phyloP scores from a whole-genome alignment of 805 yeast species.

The Yarrowia sp. region DNA sequence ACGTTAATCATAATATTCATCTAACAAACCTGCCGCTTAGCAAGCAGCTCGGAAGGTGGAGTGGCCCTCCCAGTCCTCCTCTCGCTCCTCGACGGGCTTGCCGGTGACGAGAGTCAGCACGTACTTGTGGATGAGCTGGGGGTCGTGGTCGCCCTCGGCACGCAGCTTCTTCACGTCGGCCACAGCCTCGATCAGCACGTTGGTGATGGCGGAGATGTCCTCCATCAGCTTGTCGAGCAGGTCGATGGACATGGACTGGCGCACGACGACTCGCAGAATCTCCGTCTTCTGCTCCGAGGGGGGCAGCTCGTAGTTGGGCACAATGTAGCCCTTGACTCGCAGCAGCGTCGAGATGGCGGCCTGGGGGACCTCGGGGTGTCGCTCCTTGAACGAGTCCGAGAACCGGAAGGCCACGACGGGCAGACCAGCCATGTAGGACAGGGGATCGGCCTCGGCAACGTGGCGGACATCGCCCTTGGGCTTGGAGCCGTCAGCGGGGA shows the following conservation, averaged over 20 bases:
- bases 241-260: conserved; percentile 63
- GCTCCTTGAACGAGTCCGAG: conserved; percentile 52
- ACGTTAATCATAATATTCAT: neutral
- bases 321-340: conserved; percentile 79
- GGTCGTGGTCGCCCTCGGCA: neutral
- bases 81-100: conserved; percentile 19
- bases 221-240: conserved; percentile 62
- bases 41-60: conserved; percentile 7
- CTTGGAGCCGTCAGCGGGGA: conserved; percentile 40
- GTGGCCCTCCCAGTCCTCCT: conserved; percentile 24
- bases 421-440: conserved; percentile 64
- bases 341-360: conserved; percentile 66
- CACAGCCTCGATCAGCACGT: conserved; percentile 51
- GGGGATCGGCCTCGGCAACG: conserved; percentile 31
- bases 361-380: conserved; percentile 82
- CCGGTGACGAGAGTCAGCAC: conserved; percentile 12
- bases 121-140: conserved; percentile 15
- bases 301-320: conserved; percentile 87
- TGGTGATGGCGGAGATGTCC: conserved; percentile 54
- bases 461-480: conserved; percentile 29
- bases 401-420: conserved; percentile 89
- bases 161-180: conserved; percentile 32
- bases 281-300: conserved; percentile 55
- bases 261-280: conserved; percentile 80
- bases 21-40: too few relatives aligned